phyloP scores from a whole-genome alignment of 2,329 filamentous ascomycete species.

The Nemania serpens region DNA sequence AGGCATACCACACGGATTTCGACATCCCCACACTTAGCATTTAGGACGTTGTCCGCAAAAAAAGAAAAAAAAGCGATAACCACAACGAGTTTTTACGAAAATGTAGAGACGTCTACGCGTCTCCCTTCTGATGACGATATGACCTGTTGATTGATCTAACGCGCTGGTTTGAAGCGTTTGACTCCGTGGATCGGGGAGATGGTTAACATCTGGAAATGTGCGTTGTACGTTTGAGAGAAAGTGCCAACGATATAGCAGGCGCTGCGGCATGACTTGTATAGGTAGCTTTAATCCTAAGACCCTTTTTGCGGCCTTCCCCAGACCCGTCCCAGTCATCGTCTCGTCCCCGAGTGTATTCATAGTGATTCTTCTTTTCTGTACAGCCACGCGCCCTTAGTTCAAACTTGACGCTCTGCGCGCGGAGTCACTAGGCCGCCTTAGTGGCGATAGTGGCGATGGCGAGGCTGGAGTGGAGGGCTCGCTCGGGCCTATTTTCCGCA shows the following conservation, averaged over 20 bases:
- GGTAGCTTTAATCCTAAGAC: slow-evolving; percentile 24
- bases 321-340: too few relatives aligned
- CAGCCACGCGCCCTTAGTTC: slow-evolving; percentile 18
- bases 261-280: slow-evolving; percentile 22
- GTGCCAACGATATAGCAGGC: slow-evolving; percentile 7
- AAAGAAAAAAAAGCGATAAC: not conserved
- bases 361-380: too few relatives aligned
- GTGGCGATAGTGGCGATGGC: slow-evolving; percentile 5
- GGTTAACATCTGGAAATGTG: slow-evolving; percentile 17
- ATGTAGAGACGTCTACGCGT: slow-evolving; percentile 4
- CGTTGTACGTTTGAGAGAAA: slow-evolving; percentile 13
- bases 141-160: slow-evolving; percentile 25
- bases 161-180: slow-evolving; percentile 12
- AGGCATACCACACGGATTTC: slow-evolving; percentile 7
- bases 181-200: slow-evolving; percentile 2
- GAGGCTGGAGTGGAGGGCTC: slow-evolving; percentile 8
- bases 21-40: slow-evolving; percentile 2
- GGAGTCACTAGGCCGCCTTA: slow-evolving; percentile 16
- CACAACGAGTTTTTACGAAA: slow-evolving; percentile 20
- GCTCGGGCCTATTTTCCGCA: slow-evolving; percentile 13
- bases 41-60: slow-evolving; percentile 4
- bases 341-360: not conserved
- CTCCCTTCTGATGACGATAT: slow-evolving; percentile 28
- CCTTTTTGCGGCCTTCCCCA: not conserved
- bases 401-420: slow-evolving; percentile 12